These are phyloP conservation scores for Debaryomyces maramus DNA, from an alignment of 805 yeast genomes.

Conservation along the genomic window DNA sequence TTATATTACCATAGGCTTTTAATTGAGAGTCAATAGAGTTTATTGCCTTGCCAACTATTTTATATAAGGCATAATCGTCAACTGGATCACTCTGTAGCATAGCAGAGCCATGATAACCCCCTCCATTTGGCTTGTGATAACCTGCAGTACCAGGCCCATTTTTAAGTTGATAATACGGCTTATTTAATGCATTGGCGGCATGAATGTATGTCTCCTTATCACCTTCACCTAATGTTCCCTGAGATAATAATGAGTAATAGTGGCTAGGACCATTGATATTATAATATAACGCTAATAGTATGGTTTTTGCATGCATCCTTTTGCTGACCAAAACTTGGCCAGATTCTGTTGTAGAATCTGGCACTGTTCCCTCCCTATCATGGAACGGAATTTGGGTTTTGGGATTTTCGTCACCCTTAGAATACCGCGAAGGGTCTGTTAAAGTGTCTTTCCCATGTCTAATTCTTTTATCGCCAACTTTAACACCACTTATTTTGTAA, in stretches of 20 bases:
- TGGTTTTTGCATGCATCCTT: conserved; percentile 53
- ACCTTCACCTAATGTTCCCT: conserved; percentile 48
- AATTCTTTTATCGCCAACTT: conserved; percentile 30
- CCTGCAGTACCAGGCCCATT: conserved; percentile 36
- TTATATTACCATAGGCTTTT: too few species aligned
- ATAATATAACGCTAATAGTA: conserved; percentile 63
- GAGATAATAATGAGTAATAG: conserved; percentile 59
- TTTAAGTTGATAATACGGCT: conserved; percentile 38
- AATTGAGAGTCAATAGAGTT: too few species aligned
- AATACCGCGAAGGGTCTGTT: too few species aligned
- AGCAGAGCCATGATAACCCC: conserved; percentile 33
- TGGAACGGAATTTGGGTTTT: conserved; percentile 45
- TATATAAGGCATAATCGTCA: background rate
- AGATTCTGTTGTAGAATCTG: conserved; percentile 68
- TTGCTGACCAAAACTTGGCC: conserved; percentile 66
- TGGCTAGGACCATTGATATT: conserved; percentile 61
- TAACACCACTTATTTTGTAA: conserved; percentile 34
- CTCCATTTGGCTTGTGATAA: conserved; percentile 6
- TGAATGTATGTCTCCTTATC: conserved; percentile 38
- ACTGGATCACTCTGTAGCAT: conserved; percentile 34
- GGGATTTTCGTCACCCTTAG: background rate
- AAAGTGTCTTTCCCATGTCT: too few species aligned
- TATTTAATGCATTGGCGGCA: conserved; percentile 33
- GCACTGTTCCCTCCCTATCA: conserved; percentile 66
- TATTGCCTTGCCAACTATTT: too few species aligned